Percentiles rank a stretch among this genome's conserved stretches.
Evolutionary conservation across 2,329 filamentous ascomycete species (phyloP).

Genomic region (Teratosphaeria pseudoeucalypti): DNA sequence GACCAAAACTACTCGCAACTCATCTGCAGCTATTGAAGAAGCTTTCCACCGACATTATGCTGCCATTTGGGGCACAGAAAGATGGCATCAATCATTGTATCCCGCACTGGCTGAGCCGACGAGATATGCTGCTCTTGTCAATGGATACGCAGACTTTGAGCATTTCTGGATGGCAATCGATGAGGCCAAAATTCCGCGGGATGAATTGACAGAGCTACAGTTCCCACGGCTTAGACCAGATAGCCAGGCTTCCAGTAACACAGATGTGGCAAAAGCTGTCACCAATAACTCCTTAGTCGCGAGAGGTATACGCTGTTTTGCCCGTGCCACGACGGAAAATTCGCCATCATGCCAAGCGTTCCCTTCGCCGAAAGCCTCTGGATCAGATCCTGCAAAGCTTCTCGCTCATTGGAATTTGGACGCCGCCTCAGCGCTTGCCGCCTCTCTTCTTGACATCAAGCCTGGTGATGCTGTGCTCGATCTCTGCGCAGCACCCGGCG

Average conservation of each 20-base stretch:
- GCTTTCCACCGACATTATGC: constrained; percentile 23
- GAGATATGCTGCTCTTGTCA: constrained; percentile 19
- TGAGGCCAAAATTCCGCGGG: not conserved
- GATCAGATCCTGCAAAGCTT: constrained; percentile 1
- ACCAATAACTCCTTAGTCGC: not conserved
- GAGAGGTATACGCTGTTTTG: constrained; percentile 1
- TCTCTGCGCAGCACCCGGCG: constrained; percentile 31
- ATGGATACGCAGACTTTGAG: constrained; percentile 15
- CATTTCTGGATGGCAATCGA: constrained; percentile 8
- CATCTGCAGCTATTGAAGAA: constrained; percentile 13
- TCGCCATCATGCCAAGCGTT: constrained; percentile 8
- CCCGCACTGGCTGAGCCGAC: constrained; percentile 15
- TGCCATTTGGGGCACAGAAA: constrained; percentile 17
- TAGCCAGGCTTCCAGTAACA: no score
- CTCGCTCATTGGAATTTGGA: constrained; percentile 24
- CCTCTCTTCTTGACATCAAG: constrained; percentile 24
- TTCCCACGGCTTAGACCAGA: not conserved
- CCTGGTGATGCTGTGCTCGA: constrained; percentile 31
- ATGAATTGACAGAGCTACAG: not conserved
- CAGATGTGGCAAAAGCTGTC: not conserved
- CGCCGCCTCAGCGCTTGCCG: constrained; percentile 26
- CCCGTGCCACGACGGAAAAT: not conserved
- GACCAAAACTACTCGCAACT: not conserved
- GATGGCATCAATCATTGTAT: constrained; percentile 20
- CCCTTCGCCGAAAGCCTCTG: constrained; percentile 8